Evolutionary conservation across 2,329 filamentous ascomycete genomes (phyloP), one percentile per base, ranked within the genome.

Genomic region (Fusarium verticillioides): DNA sequence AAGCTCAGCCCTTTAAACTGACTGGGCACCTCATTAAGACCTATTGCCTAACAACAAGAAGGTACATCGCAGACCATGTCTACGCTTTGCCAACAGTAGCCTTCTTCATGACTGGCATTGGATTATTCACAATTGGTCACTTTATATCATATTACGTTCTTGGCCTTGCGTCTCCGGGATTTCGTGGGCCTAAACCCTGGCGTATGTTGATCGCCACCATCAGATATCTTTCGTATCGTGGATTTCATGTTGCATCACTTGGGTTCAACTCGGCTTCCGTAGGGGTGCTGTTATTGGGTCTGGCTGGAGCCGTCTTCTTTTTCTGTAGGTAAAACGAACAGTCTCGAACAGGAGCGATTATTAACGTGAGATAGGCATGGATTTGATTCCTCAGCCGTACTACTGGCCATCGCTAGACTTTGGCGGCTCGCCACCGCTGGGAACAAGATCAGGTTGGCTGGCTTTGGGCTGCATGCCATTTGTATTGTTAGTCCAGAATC

Each of bases 171-270:
- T 30, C 12, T 37, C 21, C 56, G 0, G 11, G 2, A 7, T 50
- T 19, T 1, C 34, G 21, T 6, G 56, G 21, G 0, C 42, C 32
- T 4, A 28, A 0, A 16, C 42, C 6, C 0, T 59, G 56, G 56
- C 32, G 34, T 0, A 32, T 16, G 42, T 1, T 50, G 0, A 39
- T 30, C 0, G 42, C 56, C 1, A 28, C 1, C 1, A 16, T 50
- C 5, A 21, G 56, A 50, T 59, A 59, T 34, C 16, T 59, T 9
- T 50, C 56, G 0, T 59, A 59, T 7, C 56, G 56, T 9, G 56
- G 56, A 11, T 59, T 59, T 6, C 34, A 50, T 32, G 2, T 50
- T 5, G 21, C 32, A 5, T 18, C 32, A 4, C 44, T 49, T 9
- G 26, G 16, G 18, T 59, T 37, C 11, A 59, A 30, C 56, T 59